These are phyloP conservation scores for Suhomyces bolitotheri DNA, from an alignment of 1,139 yeast species.

Conservation along the genomic window DNA sequence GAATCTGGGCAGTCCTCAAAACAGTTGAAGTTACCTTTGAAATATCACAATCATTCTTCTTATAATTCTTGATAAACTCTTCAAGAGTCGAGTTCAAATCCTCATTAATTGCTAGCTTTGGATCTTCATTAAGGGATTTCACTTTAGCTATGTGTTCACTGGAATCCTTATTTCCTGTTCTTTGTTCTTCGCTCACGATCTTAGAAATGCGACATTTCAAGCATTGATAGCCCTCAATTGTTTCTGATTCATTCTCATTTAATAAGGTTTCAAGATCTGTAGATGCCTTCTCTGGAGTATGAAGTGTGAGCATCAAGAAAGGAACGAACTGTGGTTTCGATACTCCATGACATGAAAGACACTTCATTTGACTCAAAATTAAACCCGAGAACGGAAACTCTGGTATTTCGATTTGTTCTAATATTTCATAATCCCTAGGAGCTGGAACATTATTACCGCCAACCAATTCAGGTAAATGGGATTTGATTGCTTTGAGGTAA, in stretches of 20 bases:
- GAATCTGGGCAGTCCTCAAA: conserved; percentile 59
- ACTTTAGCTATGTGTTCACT: conserved; percentile 13
- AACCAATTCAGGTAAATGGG: conserved; percentile 13
- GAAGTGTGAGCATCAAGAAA: conserved; percentile 71
- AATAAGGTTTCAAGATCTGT: conserved; percentile 57
- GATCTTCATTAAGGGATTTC: conserved; percentile 33
- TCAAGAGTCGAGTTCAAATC: conserved; percentile 52
- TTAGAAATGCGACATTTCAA: conserved; percentile 60
- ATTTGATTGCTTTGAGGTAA: conserved; percentile 21
- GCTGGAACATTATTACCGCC: conserved; percentile 11
- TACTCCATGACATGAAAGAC: conserved; percentile 63
- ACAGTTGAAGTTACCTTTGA: conserved; percentile 61
- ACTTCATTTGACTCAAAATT: conserved; percentile 63
- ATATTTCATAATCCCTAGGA: conserved; percentile 19
- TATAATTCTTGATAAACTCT: conserved; percentile 46
- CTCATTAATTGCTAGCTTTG: conserved; percentile 55
- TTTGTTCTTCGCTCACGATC: conserved; percentile 35
- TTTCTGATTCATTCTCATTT: conserved; percentile 60
- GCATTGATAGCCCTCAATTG: conserved; percentile 81
- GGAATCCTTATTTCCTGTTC: conserved; percentile 3
- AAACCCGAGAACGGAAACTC: conserved; percentile 76
- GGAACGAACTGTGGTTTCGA: conserved; percentile 63
- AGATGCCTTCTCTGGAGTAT: conserved; percentile 61
- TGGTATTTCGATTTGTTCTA: conserved; percentile 43
- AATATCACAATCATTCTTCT: conserved; percentile 44